phyloP scores from a whole-genome alignment of 1,284 basidiomycete genomes.

The Rugosomyces carneus region DNA sequence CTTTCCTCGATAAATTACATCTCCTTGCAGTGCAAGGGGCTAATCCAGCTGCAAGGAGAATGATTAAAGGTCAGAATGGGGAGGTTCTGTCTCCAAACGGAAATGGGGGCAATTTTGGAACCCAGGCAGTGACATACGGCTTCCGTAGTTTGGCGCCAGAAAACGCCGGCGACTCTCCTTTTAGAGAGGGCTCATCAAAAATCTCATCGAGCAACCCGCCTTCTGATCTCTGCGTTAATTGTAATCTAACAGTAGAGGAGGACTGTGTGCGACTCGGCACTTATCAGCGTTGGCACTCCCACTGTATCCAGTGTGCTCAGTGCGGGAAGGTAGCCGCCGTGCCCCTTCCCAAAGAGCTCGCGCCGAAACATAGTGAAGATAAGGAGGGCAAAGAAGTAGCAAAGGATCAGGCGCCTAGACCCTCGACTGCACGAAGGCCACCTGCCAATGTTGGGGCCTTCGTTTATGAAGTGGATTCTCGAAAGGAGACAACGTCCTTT shows the following conservation, averaged over 20 bases:
- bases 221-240: constrained; percentile 88
- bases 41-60: constrained; percentile 68
- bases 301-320: constrained; percentile 78
- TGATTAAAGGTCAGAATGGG: constrained; percentile 63
- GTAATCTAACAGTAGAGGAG: constrained; percentile 90
- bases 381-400: constrained; percentile 35
- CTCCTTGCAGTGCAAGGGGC: constrained; percentile 85
- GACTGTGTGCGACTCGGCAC: constrained; percentile 93
- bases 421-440: constrained; percentile 59
- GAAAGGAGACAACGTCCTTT: constrained; percentile 61
- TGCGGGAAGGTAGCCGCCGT: constrained; percentile 79
- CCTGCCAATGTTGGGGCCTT: constrained; percentile 78
- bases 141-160: constrained; percentile 87
- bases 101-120: constrained; percentile 56
- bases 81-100: constrained; percentile 42
- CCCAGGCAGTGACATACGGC: constrained; percentile 78
- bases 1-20: constrained; percentile 90
- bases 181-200: constrained; percentile 46
- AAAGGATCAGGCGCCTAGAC: constrained; percentile 48
- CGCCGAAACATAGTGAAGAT: constrained; percentile 31
- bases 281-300: constrained; percentile 94
- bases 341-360: constrained; percentile 46
- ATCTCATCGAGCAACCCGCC: constrained; percentile 60
- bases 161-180: constrained; percentile 82
- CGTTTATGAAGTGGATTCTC: constrained; percentile 62